A percentile compares a stretch with the other conserved stretches of the same genome.
Conservation (phyloP, 768 basidiomycete genomes). For the Clitopilus passeckerianus region DNA sequence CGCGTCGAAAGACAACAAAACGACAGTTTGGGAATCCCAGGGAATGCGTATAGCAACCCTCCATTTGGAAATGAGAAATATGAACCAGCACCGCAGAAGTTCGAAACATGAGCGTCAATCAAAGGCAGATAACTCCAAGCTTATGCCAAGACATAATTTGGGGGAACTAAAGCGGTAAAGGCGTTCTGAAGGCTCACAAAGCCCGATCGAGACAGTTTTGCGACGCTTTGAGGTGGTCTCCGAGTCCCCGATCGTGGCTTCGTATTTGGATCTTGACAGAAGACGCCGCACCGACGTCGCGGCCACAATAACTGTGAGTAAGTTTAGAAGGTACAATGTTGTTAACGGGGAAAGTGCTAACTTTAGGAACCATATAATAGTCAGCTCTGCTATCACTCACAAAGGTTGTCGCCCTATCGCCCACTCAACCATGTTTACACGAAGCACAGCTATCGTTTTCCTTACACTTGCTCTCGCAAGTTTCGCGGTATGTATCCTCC, state of each 20-base stretch:
- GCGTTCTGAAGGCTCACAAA: background rate
- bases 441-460: background rate
- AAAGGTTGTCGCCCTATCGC: background rate
- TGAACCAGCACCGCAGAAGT: background rate
- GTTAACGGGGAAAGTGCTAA: background rate
- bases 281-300: background rate
- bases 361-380: background rate
- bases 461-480: background rate
- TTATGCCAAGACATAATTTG: background rate
- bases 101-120: background rate
- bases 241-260: background rate
- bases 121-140: background rate
- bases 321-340: background rate
- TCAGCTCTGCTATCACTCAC: background rate
- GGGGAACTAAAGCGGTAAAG: background rate
- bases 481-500: background rate
- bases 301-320: background rate
- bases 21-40: background rate
- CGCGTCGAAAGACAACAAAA: background rate
- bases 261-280: background rate
- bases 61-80: background rate
- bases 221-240: background rate
- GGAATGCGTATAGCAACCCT: background rate
- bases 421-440: background rate
- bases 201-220: background rate